Evolutionary conservation across 2,329 filamentous ascomycete genomes (phyloP).

Genomic region (Blastomyces percursus): DNA sequence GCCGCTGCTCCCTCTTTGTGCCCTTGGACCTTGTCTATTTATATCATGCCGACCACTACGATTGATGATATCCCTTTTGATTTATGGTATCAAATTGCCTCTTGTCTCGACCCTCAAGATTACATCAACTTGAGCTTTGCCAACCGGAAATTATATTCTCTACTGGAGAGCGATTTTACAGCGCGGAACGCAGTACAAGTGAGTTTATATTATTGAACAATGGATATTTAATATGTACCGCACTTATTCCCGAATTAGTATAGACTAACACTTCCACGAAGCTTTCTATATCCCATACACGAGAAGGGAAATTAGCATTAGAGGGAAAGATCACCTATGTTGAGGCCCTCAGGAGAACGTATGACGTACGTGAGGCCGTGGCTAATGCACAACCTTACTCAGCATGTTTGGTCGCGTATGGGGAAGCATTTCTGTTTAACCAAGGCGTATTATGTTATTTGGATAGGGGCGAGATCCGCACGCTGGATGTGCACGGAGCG

Average conservation of each 20-base stretch:
- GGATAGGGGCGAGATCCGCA: slow-evolving; percentile 41
- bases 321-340: slow-evolving; percentile 36
- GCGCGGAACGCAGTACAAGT: slow-evolving; percentile 51
- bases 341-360: slow-evolving; percentile 47
- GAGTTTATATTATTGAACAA: slow-evolving; percentile 15
- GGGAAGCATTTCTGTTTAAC: slow-evolving; percentile 51
- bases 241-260: background rate
- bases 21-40: background rate
- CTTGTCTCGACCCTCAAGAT: slow-evolving; percentile 47
- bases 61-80: slow-evolving; percentile 50
- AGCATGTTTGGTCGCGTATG: slow-evolving; percentile 48
- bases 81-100: slow-evolving; percentile 49
- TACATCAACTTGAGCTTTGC: slow-evolving; percentile 46
- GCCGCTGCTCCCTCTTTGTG: background rate
- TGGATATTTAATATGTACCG: background rate
- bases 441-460: slow-evolving; percentile 57
- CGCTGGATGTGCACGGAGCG: slow-evolving; percentile 48
- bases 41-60: slow-evolving; percentile 4
- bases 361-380: slow-evolving; percentile 51
- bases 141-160: slow-evolving; percentile 41
- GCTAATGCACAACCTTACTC: slow-evolving; percentile 52
- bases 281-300: slow-evolving; percentile 34
- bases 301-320: slow-evolving; percentile 35
- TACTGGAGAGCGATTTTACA: slow-evolving; percentile 46
- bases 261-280: slow-evolving; percentile 21